phyloP scores from a whole-genome alignment of 352 stramenopile species.

The Phytophthora sansomeana region DNA sequence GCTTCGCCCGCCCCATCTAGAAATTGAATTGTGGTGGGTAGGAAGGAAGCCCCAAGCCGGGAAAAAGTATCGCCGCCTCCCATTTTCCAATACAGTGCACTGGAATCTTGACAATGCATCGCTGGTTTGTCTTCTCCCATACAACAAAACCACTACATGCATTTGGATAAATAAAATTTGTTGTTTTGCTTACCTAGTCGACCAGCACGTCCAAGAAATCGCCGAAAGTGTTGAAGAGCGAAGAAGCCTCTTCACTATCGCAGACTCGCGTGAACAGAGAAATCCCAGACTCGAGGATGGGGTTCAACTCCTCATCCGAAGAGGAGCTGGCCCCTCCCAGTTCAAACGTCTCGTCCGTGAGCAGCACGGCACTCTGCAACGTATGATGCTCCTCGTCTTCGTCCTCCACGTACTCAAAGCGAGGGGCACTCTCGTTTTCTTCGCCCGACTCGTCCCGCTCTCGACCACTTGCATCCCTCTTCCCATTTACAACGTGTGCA shows the following conservation, averaged over 20 bases:
- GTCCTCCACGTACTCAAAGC: slow-evolving; percentile 51
- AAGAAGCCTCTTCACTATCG: slow-evolving; percentile 65
- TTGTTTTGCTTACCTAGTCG: slow-evolving; percentile 35
- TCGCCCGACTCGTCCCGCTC: slow-evolving; percentile 15
- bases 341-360: slow-evolving; percentile 33
- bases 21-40: too few species aligned
- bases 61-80: too few species aligned
- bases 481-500: slow-evolving; percentile 25
- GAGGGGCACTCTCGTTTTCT: slow-evolving; percentile 7
- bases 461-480: slow-evolving; percentile 4
- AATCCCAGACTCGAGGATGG: slow-evolving; percentile 55
- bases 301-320: slow-evolving; percentile 33
- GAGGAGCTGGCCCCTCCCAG: slow-evolving; percentile 14
- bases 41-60: too few species aligned
- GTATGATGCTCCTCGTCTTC: slow-evolving; percentile 19
- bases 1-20: too few species aligned
- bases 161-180: slow-evolving; percentile 3
- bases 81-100: too few species aligned
- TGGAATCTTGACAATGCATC: too few species aligned
- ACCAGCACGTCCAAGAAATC: slow-evolving; percentile 77
- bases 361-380: background rate
- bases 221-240: slow-evolving; percentile 75
- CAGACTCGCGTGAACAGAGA: slow-evolving; percentile 63
- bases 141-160: background rate
- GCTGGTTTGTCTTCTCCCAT: too few species aligned